These are phyloP conservation scores for Arthrinium phaeospermum DNA, from an alignment of 2,329 filamentous ascomycete genomes.

Conservation along the genomic window DNA sequence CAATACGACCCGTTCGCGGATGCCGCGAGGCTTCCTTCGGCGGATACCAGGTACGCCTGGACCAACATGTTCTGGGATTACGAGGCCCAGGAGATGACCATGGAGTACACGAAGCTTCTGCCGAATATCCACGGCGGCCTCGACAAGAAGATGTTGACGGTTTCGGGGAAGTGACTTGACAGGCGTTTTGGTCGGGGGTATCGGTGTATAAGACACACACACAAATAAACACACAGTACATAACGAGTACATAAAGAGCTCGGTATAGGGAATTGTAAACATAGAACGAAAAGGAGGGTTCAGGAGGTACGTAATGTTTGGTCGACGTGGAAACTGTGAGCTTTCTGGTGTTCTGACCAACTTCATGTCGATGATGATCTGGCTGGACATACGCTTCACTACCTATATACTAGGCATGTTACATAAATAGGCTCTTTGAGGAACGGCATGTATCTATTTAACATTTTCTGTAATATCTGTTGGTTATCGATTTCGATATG, in stretches of 20 bases:
- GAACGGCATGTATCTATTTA: not conserved
- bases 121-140: conserved; percentile 28
- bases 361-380: not conserved
- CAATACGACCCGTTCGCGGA: not conserved
- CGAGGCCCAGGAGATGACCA: conserved; percentile 30
- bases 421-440: not conserved
- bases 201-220: not conserved
- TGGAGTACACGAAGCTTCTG: conserved; percentile 34
- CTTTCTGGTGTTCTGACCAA: not conserved
- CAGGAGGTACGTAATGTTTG: not conserved
- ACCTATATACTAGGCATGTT: not conserved
- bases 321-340: not conserved
- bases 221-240: not conserved
- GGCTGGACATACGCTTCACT: not conserved
- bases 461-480: not conserved
- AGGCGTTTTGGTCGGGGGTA: not conserved
- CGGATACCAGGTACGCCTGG: conserved; percentile 31
- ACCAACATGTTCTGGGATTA: conserved; percentile 37
- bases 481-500: too few species aligned
- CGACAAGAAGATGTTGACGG: conserved; percentile 26
- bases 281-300: not conserved
- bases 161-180: not conserved
- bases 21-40: conserved; percentile 13
- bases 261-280: not conserved
- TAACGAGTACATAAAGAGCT: too few species aligned